Percentiles rank a stretch among this genome's conserved stretches.
These are phyloP conservation scores for Pholiota molesta DNA, from an alignment of 768 basidiomycete genomes.

Conservation along the genomic window DNA sequence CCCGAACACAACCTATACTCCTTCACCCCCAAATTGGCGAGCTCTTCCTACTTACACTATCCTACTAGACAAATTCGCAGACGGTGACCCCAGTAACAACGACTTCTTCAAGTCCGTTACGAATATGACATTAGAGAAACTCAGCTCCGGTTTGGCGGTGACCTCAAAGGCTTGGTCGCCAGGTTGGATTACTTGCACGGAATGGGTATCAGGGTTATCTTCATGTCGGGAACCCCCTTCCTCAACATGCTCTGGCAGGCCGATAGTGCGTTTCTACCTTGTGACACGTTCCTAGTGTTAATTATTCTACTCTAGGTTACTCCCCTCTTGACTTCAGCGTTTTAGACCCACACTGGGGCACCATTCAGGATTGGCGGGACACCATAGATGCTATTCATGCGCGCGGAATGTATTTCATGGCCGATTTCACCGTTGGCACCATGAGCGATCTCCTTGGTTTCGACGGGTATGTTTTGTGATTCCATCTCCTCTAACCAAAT, in stretches of 20 bases:
- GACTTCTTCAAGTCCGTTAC: slow-evolving; percentile 81
- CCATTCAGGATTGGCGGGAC: slow-evolving; percentile 74
- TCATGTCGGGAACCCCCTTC: slow-evolving; percentile 92
- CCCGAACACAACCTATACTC: slow-evolving; percentile 67
- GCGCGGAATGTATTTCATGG: slow-evolving; percentile 89
- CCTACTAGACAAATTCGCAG: slow-evolving; percentile 92
- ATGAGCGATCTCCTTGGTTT: slow-evolving; percentile 90
- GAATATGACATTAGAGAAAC: slow-evolving; percentile 90
- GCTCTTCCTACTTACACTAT: slow-evolving; percentile 77
- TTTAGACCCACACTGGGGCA: slow-evolving; percentile 93
- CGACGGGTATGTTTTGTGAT: slow-evolving; percentile 52
- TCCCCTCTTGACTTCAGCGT: slow-evolving; percentile 92
- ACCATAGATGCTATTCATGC: slow-evolving; percentile 79
- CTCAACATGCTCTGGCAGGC: slow-evolving; percentile 98
- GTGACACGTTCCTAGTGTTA: slow-evolving; percentile 5
- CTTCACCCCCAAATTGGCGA: slow-evolving; percentile 88
- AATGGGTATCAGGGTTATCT: slow-evolving; percentile 85
- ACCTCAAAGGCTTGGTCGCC: slow-evolving; percentile 74
- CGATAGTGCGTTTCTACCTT: slow-evolving; percentile 67
- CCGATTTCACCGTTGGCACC: slow-evolving; percentile 93
- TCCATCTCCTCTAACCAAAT: slow-evolving; percentile 8
- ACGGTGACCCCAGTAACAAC: slow-evolving; percentile 91
- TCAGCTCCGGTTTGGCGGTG: slow-evolving; percentile 88
- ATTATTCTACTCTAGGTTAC: slow-evolving; percentile 60
- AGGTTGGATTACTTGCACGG: slow-evolving; percentile 87